Base-by-base conservation (phyloP, 495 filamentous ascomycete genomes). In the Podospora bellae-mahoneyi region DNA sequence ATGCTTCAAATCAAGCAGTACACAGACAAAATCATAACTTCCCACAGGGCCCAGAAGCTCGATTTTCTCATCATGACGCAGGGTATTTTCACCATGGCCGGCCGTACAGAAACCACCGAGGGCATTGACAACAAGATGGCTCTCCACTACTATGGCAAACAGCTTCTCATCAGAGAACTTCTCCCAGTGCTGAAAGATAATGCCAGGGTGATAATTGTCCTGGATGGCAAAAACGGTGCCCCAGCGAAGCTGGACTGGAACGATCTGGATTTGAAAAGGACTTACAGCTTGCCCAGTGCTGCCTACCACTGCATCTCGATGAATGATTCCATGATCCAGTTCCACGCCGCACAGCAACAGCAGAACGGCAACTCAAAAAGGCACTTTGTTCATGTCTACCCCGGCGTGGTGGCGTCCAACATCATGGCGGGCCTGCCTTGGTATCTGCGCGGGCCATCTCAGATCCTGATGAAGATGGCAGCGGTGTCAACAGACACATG, bases 101-200 rank as follows among this genome's bases (percentile, higher is more conserved):
- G 70, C 18, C 34, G 72, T 1, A 74, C 72, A 48, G 72, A 74
- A 55, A 74, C 72, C 13, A 16, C 72, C 62, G 72, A 74, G 66
- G 72, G 72, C 18, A 72, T 74, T 62, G 72, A 74, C 56, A 64
- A 62, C 64, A 74, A 74, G 62, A 74, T 74, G 72, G 70, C 70
- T 28, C 62, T 74, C 28, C 70, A 74, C 69, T 74, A 69, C 64
- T 74, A 74, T 68, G 72, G 72, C 34, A 68, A 62, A 53, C 72
- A 74, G 64, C 72, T 74, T 16, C 65, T 74, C 15, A 72, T 74
- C 54, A 66, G 72, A 16, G 70, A 74, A 63, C 67, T 74, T 20
- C 64, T 72, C 3, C 72, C 72, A 3, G 53, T 66, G 1, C 53
- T 74, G n/a, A 56, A 66, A 16, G 59, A 64, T 3, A 57, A 66